A percentile compares a stretch with the other conserved stretches of the same genome.
Evolutionary conservation across 164 flowering plant genomes (phyloP).

Genomic region (Nelumbo lutea): DNA sequence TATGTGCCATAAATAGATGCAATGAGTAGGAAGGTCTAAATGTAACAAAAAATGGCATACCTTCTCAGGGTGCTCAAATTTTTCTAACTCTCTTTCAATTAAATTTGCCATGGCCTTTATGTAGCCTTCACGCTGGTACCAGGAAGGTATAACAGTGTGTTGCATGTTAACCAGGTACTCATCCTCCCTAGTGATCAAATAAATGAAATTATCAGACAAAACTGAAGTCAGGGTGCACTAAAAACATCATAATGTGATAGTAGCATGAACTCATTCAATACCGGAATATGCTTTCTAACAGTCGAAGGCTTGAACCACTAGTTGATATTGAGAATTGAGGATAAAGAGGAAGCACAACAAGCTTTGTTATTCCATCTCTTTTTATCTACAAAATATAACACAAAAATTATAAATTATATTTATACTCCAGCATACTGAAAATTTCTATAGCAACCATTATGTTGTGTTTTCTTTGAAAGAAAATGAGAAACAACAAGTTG

Average conservation of each 20-base stretch:
- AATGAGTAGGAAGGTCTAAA: neutral
- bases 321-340: slow-evolving; percentile 99
- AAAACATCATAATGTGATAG: slow-evolving; percentile 4
- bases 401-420: neutral
- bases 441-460: neutral
- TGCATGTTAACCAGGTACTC: slow-evolving; percentile 98
- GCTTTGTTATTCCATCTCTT: slow-evolving; percentile 77
- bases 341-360: slow-evolving; percentile 97
- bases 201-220: slow-evolving; percentile 12
- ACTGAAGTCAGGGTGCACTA: neutral
- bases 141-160: slow-evolving; percentile 96
- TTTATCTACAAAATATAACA: slow-evolving; percentile 52
- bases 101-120: slow-evolving; percentile 89
- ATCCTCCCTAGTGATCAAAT: slow-evolving; percentile 64
- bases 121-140: slow-evolving; percentile 99
- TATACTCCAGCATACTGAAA: neutral
- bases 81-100: slow-evolving; percentile 70
- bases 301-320: slow-evolving; percentile 96
- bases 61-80: slow-evolving; percentile 62
- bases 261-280: slow-evolving; percentile 19
- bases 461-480: neutral
- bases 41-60: slow-evolving; percentile 26
- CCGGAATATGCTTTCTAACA: slow-evolving; percentile 93
- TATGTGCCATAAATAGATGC: neutral
- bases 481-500: neutral